A percentile compares a stretch with the other conserved stretches of the same genome.
Evolutionary conservation across 345 rosid genomes (phyloP).

Genomic region (Hibiscus tridactylites): DNA sequence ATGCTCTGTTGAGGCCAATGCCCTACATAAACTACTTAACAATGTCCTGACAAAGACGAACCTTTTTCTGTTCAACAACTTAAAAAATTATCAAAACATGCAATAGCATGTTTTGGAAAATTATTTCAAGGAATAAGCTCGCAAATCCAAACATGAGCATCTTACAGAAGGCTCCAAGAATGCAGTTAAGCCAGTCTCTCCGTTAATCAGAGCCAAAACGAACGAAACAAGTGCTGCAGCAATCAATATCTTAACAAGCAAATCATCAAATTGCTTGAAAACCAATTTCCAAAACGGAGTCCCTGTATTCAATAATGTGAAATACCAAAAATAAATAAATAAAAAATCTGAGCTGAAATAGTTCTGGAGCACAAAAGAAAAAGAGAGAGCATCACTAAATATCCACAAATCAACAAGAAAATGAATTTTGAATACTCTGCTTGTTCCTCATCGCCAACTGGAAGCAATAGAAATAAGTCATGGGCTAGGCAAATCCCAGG

Average conservation of each 20-base stretch:
- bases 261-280: slow-evolving; percentile 93
- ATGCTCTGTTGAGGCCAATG: neutral
- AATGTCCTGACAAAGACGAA: neutral
- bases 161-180: slow-evolving; percentile 98
- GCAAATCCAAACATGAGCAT: slow-evolving; percentile 13
- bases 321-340: slow-evolving; percentile 5
- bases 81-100: neutral
- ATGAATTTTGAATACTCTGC: neutral
- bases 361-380: neutral
- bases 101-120: neutral
- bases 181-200: slow-evolving; percentile 94
- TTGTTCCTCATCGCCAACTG: neutral
- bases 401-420: neutral
- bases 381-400: neutral
- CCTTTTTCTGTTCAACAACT: neutral
- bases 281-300: slow-evolving; percentile 95
- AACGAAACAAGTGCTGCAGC: slow-evolving; percentile 88
- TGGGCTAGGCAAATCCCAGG: neutral
- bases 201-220: slow-evolving; percentile 79
- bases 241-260: slow-evolving; percentile 95
- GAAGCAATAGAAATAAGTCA: neutral
- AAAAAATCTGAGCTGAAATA: neutral
- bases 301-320: slow-evolving; percentile 46
- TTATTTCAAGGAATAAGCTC: neutral
- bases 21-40: neutral